Percentiles rank a stretch among this genome's conserved stretches.
phyloP scores from a whole-genome alignment of 352 stramenopile species.

The Globisporangium mamillatum region DNA sequence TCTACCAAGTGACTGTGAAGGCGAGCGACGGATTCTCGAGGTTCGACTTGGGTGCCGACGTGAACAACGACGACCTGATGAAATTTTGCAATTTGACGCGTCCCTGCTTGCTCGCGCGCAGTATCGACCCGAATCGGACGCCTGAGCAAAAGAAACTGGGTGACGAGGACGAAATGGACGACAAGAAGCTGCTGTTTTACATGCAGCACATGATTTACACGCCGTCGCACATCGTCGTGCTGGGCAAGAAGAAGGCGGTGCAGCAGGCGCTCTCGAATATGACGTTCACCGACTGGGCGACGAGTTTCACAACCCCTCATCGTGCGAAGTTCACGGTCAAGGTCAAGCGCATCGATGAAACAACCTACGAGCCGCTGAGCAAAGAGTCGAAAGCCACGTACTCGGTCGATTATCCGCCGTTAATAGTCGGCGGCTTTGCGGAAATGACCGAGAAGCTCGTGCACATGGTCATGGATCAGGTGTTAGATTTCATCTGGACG shows the following conservation, averaged over 20 bases:
- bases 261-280: slow-evolving; percentile 32
- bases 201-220: slow-evolving; percentile 32
- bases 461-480: slow-evolving; percentile 21
- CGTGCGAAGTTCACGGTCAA: slow-evolving; percentile 37
- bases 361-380: slow-evolving; percentile 14
- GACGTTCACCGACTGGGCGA: slow-evolving; percentile 32
- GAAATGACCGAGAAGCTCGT: slow-evolving; percentile 20
- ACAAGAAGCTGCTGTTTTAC: slow-evolving; percentile 23
- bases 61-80: slow-evolving; percentile 62
- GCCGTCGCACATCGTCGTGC: slow-evolving; percentile 38
- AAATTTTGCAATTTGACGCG: slow-evolving; percentile 41
- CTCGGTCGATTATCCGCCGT: slow-evolving; percentile 14
- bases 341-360: slow-evolving; percentile 30
- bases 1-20: slow-evolving; percentile 48
- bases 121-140: slow-evolving; percentile 24
- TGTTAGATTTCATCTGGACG: slow-evolving; percentile 37
- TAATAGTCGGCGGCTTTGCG: neutral
- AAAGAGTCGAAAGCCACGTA: slow-evolving; percentile 30
- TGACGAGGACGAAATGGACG: slow-evolving; percentile 16
- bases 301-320: slow-evolving; percentile 20
- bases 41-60: slow-evolving; percentile 41
- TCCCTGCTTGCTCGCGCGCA: slow-evolving; percentile 43
- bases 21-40: slow-evolving; percentile 27
- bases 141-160: slow-evolving; percentile 14
- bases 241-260: slow-evolving; percentile 38